Evolutionary conservation across 2,329 filamentous ascomycete genomes (phyloP), one percentile per base, ranked within the genome.

Genomic region (Thermothelomyces thermophilus): DNA sequence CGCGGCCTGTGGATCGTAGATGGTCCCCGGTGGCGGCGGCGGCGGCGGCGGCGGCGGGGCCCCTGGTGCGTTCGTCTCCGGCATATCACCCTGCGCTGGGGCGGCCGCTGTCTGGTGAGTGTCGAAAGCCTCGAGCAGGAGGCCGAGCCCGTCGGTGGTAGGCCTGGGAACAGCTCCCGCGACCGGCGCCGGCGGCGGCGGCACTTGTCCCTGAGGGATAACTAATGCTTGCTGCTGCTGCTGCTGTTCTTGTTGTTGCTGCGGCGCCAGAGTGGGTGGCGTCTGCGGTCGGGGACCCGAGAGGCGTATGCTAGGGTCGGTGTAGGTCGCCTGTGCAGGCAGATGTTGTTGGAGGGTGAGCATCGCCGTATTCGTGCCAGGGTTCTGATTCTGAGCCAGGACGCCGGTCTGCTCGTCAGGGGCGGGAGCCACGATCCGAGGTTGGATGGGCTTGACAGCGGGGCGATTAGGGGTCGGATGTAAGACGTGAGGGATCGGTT

Each of bases 71-170:
- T 16, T 31, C 13, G 34, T 48, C 16, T 31, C 37, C 19, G 36
- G 24, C 11, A 26, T n/a, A n/a, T n/a, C 44, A 16, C 6, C 39
- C 28, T 41, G 39, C 7, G 20, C 37, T 28, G 22, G 13, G 8
- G 39, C 26, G 13, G 48, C 60, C 56, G 13, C 56, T 30, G 59
- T 44, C 31, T 65, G 65, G 45, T 69, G 64, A 10, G 70, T 58
- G 41, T 63, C 60, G 19, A 63, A 73, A 2, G 67, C 66, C 42
- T 70, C 67, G 30, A 73, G 66, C 7, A 73, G 62, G 60, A 75
- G 67, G 19, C 66, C 65, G 22, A 74, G 62, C 1, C 68, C 66
- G 33, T 70, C 64, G 11, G 61, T 63, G 9, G 52, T 41, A 10
- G 31, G 43, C 28, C 39, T 20, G 6, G 36, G 40, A 2, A n/a